phyloP scores from a whole-genome alignment of 495 filamentous ascomycete species.

The Pyrenopolyporus hunteri region DNA sequence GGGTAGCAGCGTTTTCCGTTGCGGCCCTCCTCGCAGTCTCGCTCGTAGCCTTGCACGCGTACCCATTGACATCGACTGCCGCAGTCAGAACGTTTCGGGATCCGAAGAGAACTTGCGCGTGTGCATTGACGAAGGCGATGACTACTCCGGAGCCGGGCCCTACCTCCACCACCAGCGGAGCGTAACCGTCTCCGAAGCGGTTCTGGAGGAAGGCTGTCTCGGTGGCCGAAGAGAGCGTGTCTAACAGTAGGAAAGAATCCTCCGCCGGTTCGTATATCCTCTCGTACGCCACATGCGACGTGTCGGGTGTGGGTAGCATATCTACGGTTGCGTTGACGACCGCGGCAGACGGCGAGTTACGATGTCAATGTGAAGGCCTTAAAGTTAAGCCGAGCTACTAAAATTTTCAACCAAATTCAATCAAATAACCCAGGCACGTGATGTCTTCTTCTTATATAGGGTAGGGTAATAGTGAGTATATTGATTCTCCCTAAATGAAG shows the following conservation, averaged over 20 bases:
- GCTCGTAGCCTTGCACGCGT: constrained; percentile 73
- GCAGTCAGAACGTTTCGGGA: constrained; percentile 70
- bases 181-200: constrained; percentile 57
- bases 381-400: constrained; percentile 19
- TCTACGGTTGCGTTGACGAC: constrained; percentile 3
- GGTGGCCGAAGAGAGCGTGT: constrained; percentile 77
- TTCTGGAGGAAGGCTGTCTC: constrained; percentile 74
- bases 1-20: constrained; percentile 42
- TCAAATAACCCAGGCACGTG: constrained; percentile 32
- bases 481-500: background rate
- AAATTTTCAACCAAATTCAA: constrained; percentile 41
- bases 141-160: constrained; percentile 92
- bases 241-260: constrained; percentile 93
- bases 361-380: background rate
- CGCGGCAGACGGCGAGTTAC: background rate
- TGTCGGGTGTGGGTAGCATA: constrained; percentile 93
- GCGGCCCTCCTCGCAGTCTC: constrained; percentile 65
- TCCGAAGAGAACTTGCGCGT: constrained; percentile 75
- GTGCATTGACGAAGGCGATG: constrained; percentile 80
- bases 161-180: constrained; percentile 81
- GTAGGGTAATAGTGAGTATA: constrained; percentile 15
- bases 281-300: constrained; percentile 83
- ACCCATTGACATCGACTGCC: constrained; percentile 80
- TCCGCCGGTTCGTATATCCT: constrained; percentile 92
- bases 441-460: constrained; percentile 12